A percentile compares a stretch with the other conserved stretches of the same genome.
Conservation (phyloP, 2,329 filamentous ascomycete genomes). For the Botrytis fragariae region DNA sequence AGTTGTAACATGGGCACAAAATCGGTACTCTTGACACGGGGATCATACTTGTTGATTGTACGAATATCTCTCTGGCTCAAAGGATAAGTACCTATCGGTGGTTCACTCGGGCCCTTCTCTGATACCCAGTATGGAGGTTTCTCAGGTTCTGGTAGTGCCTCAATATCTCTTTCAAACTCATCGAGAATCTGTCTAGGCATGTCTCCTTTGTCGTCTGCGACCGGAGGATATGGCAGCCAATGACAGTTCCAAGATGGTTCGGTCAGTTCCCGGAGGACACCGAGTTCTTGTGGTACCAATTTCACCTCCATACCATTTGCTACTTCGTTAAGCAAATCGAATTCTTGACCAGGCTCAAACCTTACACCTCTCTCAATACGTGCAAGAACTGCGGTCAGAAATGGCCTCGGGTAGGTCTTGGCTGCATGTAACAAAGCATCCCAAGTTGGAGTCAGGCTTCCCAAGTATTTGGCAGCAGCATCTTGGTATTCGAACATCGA, state of each 20-base stretch:
- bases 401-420: background rate
- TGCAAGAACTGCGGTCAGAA: background rate
- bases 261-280: background rate
- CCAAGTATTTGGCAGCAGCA: conserved; percentile 2
- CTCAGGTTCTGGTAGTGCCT: background rate
- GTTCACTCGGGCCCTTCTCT: background rate
- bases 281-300: background rate
- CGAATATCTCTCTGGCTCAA: conserved; percentile 2
- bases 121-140: conserved; percentile 21
- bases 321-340: background rate
- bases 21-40: too few relatives aligned
- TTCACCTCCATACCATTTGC: background rate
- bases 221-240: conserved; percentile 2
- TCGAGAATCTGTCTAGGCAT: background rate
- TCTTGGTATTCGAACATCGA: conserved; percentile 21
- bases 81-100: background rate
- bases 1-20: background rate
- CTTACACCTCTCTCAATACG: conserved; percentile 10
- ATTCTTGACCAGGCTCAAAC: background rate
- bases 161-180: conserved; percentile 24
- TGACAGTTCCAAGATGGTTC: conserved; percentile 9
- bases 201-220: background rate
- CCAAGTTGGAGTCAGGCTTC: conserved; percentile 1
- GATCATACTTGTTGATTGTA: background rate
- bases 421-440: conserved; percentile 1